These are phyloP conservation scores for Stentor coeruleus DNA, from an alignment of 73 alveolate species.

Conservation along the genomic window DNA sequence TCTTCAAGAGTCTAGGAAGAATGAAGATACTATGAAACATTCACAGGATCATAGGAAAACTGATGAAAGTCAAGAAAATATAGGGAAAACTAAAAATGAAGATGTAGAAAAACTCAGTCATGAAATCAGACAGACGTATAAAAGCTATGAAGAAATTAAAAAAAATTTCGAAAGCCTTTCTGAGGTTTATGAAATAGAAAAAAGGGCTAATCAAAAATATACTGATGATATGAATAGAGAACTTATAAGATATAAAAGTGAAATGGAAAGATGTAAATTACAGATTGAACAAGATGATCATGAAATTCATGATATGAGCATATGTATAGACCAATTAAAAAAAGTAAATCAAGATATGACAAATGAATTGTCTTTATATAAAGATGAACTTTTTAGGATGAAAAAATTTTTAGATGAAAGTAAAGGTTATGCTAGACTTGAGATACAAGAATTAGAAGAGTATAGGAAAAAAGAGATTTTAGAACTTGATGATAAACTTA, in stretches of 20 bases:
- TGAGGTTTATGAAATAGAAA: neutral
- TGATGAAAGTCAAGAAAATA: neutral
- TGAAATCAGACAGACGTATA: neutral
- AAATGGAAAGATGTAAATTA: neutral
- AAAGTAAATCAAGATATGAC: neutral
- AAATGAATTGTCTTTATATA: neutral
- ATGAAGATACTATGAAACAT: too few species aligned
- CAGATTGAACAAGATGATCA: neutral
- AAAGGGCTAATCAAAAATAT: neutral
- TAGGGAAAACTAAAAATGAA: neutral
- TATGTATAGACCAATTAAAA: neutral
- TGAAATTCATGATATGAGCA: neutral
- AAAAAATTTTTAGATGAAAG: neutral
- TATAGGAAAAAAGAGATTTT: neutral
- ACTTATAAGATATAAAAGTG: neutral
- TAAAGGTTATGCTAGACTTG: neutral
- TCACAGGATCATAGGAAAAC: too few species aligned
- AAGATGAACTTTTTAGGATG: neutral
- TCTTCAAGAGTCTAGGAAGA: too few species aligned
- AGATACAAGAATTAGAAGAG: neutral
- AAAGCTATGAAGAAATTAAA: slow-evolving; percentile 5
- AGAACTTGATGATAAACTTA: neutral
- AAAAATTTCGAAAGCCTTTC: neutral
- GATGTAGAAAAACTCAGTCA: neutral
- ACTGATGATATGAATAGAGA: neutral